phyloP scores from a whole-genome alignment of 495 filamentous ascomycete genomes.

The Lophiotrema nucula region DNA sequence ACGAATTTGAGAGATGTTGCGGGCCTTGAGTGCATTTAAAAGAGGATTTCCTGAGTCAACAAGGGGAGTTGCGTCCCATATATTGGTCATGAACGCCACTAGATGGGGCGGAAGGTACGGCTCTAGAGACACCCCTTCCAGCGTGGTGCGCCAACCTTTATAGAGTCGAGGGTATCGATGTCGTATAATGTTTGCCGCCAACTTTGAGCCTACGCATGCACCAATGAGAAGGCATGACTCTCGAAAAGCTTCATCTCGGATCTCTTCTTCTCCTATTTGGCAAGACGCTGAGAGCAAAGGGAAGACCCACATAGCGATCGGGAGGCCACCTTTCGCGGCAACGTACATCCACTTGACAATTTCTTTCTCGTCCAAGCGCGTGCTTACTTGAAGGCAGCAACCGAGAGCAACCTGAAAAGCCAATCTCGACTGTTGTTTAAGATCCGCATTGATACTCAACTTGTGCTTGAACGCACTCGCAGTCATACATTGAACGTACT shows the following conservation, averaged over 20 bases:
- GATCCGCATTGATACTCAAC: background rate
- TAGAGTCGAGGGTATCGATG: background rate
- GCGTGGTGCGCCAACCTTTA: background rate
- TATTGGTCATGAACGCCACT: background rate
- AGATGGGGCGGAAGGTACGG: background rate
- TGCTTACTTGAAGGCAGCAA: background rate
- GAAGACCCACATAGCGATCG: background rate
- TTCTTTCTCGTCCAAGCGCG: background rate
- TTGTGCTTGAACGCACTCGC: background rate
- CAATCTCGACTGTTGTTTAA: background rate
- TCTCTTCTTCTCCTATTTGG: background rate
- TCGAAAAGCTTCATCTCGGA: background rate
- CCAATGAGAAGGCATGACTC: background rate
- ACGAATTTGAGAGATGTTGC: background rate
- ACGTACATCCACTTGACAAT: background rate
- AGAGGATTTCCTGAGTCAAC: background rate
- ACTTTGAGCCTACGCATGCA: background rate
- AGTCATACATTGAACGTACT: background rate
- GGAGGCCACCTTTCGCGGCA: background rate
- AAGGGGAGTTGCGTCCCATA: background rate
- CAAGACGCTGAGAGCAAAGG: background rate
- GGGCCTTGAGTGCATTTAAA: background rate
- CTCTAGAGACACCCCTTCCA: background rate
- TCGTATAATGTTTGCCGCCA: background rate
- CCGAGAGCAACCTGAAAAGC: background rate